Evolutionary conservation across 2,329 filamentous ascomycete species (phyloP), one percentile per base, ranked within the genome.

Genomic region (Trichoderma sp.): DNA sequence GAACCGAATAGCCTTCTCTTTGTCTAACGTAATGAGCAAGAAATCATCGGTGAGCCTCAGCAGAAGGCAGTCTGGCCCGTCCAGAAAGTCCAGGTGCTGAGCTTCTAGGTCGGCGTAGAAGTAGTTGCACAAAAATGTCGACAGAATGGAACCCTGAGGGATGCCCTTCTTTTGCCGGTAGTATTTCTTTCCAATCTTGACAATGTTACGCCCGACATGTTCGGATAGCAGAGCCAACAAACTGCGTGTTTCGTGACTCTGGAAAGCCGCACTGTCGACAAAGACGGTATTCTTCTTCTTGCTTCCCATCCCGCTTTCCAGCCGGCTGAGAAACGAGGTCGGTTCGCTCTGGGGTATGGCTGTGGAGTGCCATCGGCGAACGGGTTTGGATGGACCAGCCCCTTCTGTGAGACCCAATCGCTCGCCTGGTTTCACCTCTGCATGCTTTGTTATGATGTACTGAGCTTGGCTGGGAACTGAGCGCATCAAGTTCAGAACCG

Each of bases 11-110:
- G 95, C 96, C 79, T 95, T 91, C 8, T 83, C 78, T 71, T 85
- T 86, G 66, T 94, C 88, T 0, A 92, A 91, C 0, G 94, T 98
- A 80, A 99, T 92, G 63, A 99, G 90, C 5, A 98, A 87, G 79
- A 98, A 99, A 80, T 99, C 97, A 79, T 99, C 97, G 59, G 97
- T 94, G 11, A 98, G 88, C 18, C 97, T 90, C 71, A 98, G 84
- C 8, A 99, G 86, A 3, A 98, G 84, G 66, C 90, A 92, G 41
- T 92, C 86, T 12, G 81, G 75, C 0, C 76, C 77, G 11, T 84
- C 80, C 18, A 97, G 84, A 81, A 98, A 98, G 0, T 81, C 81
- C 3, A 98, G 86, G 16, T 92, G 86, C 31, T 91, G 87, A 7
- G 85, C 84, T 83, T 99, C 97, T 1, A 98, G 89, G 77, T 97